A percentile compares a stretch with the other conserved stretches of the same genome.
phyloP scores from a whole-genome alignment of 106 monocot genomes.

The Vanilla planifolia region DNA sequence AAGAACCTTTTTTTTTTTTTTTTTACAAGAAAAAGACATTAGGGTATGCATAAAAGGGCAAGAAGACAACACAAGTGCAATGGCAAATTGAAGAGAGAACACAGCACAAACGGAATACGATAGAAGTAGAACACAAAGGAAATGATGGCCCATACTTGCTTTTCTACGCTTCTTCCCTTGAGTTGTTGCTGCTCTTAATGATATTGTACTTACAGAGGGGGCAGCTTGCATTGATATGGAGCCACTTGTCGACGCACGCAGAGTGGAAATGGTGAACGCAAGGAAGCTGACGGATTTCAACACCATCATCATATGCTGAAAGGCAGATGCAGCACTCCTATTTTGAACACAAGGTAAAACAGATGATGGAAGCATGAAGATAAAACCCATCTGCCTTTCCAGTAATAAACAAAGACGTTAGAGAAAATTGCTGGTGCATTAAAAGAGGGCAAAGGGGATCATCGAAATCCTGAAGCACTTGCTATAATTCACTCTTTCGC shows the following conservation, averaged over 20 bases:
- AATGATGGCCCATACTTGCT: no score
- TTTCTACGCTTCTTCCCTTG: slow-evolving; percentile 29
- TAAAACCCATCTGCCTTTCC: no score
- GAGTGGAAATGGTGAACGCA: slow-evolving; percentile 76
- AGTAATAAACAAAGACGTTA: no score
- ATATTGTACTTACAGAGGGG: slow-evolving; percentile 82
- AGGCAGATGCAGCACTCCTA: slow-evolving; percentile 91
- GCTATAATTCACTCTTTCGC: neutral
- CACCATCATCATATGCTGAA: slow-evolving; percentile 68
- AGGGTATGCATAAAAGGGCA: no score
- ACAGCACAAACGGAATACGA: no score
- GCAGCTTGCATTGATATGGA: slow-evolving; percentile 71
- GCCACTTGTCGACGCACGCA: slow-evolving; percentile 72
- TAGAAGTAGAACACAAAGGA: no score
- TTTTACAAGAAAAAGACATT: no score
- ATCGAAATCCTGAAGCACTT: neutral
- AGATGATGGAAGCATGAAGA: neutral
- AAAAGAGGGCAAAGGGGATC: no score
- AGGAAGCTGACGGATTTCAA: slow-evolving; percentile 60
- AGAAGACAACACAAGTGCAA: no score
- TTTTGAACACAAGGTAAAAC: neutral
- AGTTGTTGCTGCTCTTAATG: slow-evolving; percentile 36
- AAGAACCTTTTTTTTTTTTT: no score
- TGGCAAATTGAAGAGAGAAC: no score
- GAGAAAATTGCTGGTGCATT: no score